These are phyloP conservation scores for Triangularia setosa DNA, from an alignment of 2,329 filamentous ascomycete genomes.

Conservation along the genomic window DNA sequence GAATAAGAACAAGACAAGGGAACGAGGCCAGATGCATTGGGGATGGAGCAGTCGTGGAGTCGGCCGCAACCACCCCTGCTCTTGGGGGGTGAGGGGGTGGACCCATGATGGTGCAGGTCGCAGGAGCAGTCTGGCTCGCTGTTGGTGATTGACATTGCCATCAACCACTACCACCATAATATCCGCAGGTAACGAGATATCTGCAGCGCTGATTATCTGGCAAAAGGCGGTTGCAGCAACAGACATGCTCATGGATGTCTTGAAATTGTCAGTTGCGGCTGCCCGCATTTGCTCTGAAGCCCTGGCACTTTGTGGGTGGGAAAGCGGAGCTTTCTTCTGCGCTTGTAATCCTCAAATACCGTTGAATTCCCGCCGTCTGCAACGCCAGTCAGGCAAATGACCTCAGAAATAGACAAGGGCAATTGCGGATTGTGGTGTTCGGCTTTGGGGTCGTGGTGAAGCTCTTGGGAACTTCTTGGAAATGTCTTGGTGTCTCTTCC, in stretches of 20 bases:
- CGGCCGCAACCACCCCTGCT: background rate
- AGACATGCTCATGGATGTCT: background rate
- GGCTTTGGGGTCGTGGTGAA: background rate
- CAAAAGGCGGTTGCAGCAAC: background rate
- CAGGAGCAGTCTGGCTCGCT: background rate
- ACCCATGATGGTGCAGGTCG: background rate
- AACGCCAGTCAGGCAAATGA: conserved; percentile 7
- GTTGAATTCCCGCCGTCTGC: background rate
- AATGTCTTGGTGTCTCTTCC: background rate
- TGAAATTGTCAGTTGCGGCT: conserved; percentile 10
- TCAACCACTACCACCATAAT: background rate
- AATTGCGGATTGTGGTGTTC: conserved; percentile 9
- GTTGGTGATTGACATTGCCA: background rate
- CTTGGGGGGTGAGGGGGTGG: background rate
- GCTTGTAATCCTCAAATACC: conserved; percentile 7
- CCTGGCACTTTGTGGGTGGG: conserved; percentile 1
- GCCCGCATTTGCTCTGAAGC: conserved; percentile 1
- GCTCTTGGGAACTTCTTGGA: conserved; percentile 1
- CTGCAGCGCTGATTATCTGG: background rate
- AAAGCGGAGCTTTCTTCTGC: conserved; percentile 7
- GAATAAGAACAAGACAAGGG: conserved; percentile 1
- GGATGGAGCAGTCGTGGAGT: background rate
- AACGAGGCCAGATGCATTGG: background rate
- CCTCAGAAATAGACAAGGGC: background rate
- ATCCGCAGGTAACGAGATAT: conserved; percentile 3